Percentiles rank a stretch among this genome's conserved stretches.
phyloP scores from a whole-genome alignment of 805 yeast species.

The Wickerhamiella galacta region DNA sequence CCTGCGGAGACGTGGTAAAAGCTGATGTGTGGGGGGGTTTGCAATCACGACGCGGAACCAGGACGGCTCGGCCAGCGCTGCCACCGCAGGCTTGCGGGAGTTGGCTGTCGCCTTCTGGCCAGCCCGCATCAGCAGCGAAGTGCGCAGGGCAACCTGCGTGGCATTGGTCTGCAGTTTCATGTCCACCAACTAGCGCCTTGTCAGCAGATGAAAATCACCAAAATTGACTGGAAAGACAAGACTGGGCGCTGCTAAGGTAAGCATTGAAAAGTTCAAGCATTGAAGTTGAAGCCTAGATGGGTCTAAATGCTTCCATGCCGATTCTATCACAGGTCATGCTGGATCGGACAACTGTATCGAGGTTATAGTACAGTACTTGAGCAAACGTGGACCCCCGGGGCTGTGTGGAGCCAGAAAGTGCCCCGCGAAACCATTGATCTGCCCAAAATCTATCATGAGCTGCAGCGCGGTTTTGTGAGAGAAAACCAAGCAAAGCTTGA shows the following conservation, averaged over 20 bases:
- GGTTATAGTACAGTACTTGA: too few relatives aligned
- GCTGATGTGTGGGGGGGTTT: conserved; percentile 60
- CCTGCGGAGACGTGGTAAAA: conserved; percentile 29
- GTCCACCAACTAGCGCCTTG: neutral
- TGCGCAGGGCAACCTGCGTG: conserved; percentile 57
- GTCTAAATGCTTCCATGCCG: too few relatives aligned
- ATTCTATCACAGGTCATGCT: too few relatives aligned
- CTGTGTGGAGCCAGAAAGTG: conserved; percentile 1
- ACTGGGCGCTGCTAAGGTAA: too few relatives aligned
- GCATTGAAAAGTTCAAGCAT: too few relatives aligned
- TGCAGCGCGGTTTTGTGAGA: neutral
- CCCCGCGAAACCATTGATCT: neutral
- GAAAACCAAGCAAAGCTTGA: neutral
- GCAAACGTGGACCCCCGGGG: conserved; percentile 7
- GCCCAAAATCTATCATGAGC: neutral
- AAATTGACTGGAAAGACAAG: too few relatives aligned
- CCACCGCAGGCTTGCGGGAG: too few relatives aligned
- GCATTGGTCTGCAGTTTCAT: conserved; percentile 71
- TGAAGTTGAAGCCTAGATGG: too few relatives aligned
- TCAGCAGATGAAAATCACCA: too few relatives aligned
- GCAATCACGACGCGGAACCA: conserved; percentile 80
- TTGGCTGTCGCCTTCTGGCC: conserved; percentile 30
- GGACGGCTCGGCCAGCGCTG: conserved; percentile 50
- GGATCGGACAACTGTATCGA: too few relatives aligned
- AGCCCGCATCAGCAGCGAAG: conserved; percentile 55